Conservation (phyloP, 228 moss, liverwort and hornwort genomes). For the Sphagnum magellanicum region DNA sequence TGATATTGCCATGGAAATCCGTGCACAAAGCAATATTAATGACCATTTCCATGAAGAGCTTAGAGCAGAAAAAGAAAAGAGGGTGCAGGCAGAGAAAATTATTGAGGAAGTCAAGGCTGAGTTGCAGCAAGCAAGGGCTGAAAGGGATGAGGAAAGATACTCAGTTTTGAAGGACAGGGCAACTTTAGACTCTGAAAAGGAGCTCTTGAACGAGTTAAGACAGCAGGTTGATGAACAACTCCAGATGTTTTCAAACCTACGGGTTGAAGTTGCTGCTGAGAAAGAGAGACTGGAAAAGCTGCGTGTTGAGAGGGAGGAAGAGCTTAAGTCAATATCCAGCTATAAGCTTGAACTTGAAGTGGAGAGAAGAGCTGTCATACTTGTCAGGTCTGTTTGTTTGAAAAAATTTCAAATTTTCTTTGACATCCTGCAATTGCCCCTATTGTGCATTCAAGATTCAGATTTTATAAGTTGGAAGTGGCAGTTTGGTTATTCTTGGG, state of each 20-base stretch:
- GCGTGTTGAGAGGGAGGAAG: constrained; percentile 56
- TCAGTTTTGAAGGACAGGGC: constrained; percentile 49
- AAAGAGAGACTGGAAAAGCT: constrained; percentile 64
- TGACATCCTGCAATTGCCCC: too few species aligned
- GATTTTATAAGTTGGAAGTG: too few species aligned
- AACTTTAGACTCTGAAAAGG: constrained; percentile 61
- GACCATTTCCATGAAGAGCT: constrained; percentile 70
- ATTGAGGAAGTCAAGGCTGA: constrained; percentile 38
- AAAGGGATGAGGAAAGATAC: constrained; percentile 56
- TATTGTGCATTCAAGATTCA: too few species aligned
- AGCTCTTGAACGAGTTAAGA: constrained; percentile 54
- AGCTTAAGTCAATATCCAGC: constrained; percentile 28
- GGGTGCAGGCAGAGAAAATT: constrained; percentile 48
- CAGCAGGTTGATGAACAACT: constrained; percentile 76
- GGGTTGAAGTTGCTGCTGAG: constrained; percentile 68
- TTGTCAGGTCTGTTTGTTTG: constrained; percentile 54
- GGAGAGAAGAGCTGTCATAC: constrained; percentile 75
- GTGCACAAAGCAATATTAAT: constrained; percentile 69
- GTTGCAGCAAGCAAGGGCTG: constrained; percentile 52
- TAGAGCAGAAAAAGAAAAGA: constrained; percentile 60
- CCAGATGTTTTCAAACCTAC: constrained; percentile 42
- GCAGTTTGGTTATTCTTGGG: too few species aligned
- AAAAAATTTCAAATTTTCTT: too few species aligned
- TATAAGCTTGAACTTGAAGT: constrained; percentile 60
- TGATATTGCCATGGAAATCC: constrained; percentile 60